A percentile compares a stretch with the other conserved stretches of the same genome.
Conservation (phyloP, 805 yeast species). For the Candida piceae region DNA sequence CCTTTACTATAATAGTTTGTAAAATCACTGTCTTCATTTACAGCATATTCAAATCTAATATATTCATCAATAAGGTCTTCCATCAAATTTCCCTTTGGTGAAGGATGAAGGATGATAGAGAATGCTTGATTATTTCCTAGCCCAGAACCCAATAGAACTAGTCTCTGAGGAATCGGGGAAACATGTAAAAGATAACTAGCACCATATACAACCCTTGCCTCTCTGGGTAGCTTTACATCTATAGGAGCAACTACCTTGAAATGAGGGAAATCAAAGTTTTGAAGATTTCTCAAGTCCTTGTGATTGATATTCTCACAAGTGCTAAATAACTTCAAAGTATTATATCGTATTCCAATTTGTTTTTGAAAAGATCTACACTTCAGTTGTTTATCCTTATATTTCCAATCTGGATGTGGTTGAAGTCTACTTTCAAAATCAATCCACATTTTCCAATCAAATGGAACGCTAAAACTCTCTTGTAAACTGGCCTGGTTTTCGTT, state of each 20-base stretch:
- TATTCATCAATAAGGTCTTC: constrained; percentile 11
- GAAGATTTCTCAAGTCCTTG: constrained; percentile 8
- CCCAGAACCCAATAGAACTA: constrained; percentile 25
- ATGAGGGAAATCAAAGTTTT: constrained; percentile 17
- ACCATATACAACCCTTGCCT: constrained; percentile 31
- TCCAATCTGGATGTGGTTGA: constrained; percentile 17
- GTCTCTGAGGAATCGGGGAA: constrained; percentile 30
- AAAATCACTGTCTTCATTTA: not conserved
- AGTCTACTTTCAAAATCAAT: constrained; percentile 22
- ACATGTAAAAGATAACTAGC: constrained; percentile 29
- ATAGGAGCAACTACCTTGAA: constrained; percentile 23
- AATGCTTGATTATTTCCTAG: constrained; percentile 13
- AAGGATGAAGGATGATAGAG: constrained; percentile 9
- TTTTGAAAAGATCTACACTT: constrained; percentile 12
- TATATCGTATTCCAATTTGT: constrained; percentile 14
- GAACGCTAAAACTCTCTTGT: constrained; percentile 15
- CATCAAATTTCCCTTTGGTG: not conserved
- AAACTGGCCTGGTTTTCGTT: constrained; percentile 1
- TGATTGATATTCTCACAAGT: constrained; percentile 10
- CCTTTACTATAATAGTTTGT: not conserved
- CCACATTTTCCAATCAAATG: constrained; percentile 31
- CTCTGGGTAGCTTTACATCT: constrained; percentile 23
- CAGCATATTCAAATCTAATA: constrained; percentile 1
- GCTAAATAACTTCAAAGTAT: not conserved
- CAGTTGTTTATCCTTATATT: constrained; percentile 4